Base-by-base conservation (phyloP, 2,329 filamentous ascomycete genomes). In the Alternaria triticimaculans region DNA sequence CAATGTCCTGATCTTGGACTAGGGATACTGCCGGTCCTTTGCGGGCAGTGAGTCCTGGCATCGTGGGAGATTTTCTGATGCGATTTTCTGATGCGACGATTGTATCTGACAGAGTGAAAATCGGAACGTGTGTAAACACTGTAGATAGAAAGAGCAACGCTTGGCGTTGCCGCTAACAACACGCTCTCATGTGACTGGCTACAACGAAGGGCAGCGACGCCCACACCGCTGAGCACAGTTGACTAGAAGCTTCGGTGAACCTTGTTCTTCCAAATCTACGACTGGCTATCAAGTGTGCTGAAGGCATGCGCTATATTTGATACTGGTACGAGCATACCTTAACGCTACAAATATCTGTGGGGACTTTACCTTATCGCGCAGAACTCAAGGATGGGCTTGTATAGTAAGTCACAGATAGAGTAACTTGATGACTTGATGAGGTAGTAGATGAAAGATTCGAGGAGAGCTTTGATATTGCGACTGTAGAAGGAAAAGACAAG, bases 1-100 rank as follows among this genome's bases (percentile, higher is more conserved):
- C 51, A 12, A 68, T 57, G 25, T 68, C 65, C 23, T 61, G 61
- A 4, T 67, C 63, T 46, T 57, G 58, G n/a, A 66, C 60, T 1
- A 63, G 33, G 0, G 60, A 63, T 1, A 66, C 49, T 10, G 56
- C 33, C 10, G 44, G 25, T 8, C 53, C 48, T 18, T 48, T 66
- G 30, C 57, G 44, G 30, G 11, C 5, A 20, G 48, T 23, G 20
- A 63, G 43, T 3, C 43, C 60, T 21, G 56, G 56, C 60, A 66
- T 63, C 12, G 8, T 57, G 33, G 15, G 11, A n/a, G 26, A 33
- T 18, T 26, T 33, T 14, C 8, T 28, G 50, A 6, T 23, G n/a
- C 21, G 26, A 33, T 18, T 26, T 33, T 14, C 8, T 28, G 50
- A 6, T 23, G n/a, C 12, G 25, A 26, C 2, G 14, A 6, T 15